Evolutionary conservation across 2,329 filamentous ascomycete species (phyloP).

Genomic region (Beauveria scarabaeidicola): DNA sequence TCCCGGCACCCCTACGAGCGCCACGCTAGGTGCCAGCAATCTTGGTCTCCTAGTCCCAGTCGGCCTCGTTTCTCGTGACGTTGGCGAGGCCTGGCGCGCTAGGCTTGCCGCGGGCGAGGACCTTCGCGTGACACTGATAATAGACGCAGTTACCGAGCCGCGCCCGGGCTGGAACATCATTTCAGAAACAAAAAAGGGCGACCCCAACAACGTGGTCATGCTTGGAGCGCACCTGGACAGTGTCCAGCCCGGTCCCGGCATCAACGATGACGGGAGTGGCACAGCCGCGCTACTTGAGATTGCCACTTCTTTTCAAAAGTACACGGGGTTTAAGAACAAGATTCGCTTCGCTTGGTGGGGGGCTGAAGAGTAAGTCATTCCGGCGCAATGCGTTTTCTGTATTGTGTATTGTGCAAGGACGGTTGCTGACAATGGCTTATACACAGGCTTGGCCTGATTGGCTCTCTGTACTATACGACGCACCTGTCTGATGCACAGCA

Average conservation of each 20-base stretch:
- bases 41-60: constrained; percentile 27
- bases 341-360: constrained; percentile 36
- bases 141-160: constrained; percentile 29
- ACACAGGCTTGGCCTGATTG: constrained; percentile 30
- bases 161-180: constrained; percentile 34
- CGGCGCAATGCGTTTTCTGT: too few relatives aligned
- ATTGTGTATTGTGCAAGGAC: too few relatives aligned
- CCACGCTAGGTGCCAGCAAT: constrained; percentile 43
- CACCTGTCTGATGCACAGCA: constrained; percentile 28
- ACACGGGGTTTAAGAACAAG: constrained; percentile 33
- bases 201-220: constrained; percentile 33
- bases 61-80: constrained; percentile 27
- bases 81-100: constrained; percentile 27
- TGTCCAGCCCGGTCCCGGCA: constrained; percentile 30
- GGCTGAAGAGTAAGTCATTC: constrained; percentile 28
- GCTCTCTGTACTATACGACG: constrained; percentile 33
- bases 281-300: constrained; percentile 31
- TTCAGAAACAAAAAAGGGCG: constrained; percentile 34
- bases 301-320: constrained; percentile 27
- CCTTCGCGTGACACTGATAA: constrained; percentile 26
- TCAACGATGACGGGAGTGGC: constrained; percentile 35
- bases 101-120: constrained; percentile 25
- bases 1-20: constrained; percentile 35
- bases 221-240: constrained; percentile 34
- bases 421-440: background rate